Base-by-base conservation (phyloP, 208 protist species). In the Crithidia thermophila region DNA sequence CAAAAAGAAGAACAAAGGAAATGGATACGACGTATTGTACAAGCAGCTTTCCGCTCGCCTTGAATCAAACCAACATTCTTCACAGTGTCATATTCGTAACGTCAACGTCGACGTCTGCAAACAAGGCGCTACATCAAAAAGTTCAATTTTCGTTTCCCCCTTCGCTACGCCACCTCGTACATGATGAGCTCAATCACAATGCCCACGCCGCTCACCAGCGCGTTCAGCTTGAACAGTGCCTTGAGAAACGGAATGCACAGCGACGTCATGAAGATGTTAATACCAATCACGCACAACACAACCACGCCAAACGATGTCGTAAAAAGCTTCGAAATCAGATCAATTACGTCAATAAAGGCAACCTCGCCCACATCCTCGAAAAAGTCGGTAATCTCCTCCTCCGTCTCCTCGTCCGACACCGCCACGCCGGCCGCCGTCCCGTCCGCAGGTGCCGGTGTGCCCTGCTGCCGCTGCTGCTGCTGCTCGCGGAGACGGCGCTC, bases 121-220 rank as follows among this genome's bases (percentile, higher is more conserved):
- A 27, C 33, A 20, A 58, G 20, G 31, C n/a, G 34, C 62, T 14
- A 46, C 36, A 33, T 13, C 8, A n/a, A 23, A 20, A n/a, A 21
- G 9, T 25, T 65, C 59, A 11, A 42, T 43, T 47, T 69, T 28
- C 36, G n/a, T 37, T 21, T 49, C 20, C 51, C 58, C 31, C 10
- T 50, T 46, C n/a, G n/a, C 27, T 68, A 90, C 16, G 77, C 80
- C 23, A 91, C 61, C 21, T 95, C 90, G 53, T 95, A 95, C 43
- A 95, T 84, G 50, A 92, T 85, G 30, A 91, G 62, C 59, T 95
- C 90, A 20, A 95, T 77, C 37, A 91, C 62, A 61, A 95, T 95
- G 30, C 90, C 90, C 4, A 88, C 67, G 11, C 82, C 85, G 51
- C 85, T 93, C 25, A 92, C 87, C 6, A 95, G 62, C 5, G 90